Percentiles rank a stretch among this genome's conserved stretches.
Evolutionary conservation across 106 monocot species (phyloP).

Genomic region (Dioscorea zingiberensis): DNA sequence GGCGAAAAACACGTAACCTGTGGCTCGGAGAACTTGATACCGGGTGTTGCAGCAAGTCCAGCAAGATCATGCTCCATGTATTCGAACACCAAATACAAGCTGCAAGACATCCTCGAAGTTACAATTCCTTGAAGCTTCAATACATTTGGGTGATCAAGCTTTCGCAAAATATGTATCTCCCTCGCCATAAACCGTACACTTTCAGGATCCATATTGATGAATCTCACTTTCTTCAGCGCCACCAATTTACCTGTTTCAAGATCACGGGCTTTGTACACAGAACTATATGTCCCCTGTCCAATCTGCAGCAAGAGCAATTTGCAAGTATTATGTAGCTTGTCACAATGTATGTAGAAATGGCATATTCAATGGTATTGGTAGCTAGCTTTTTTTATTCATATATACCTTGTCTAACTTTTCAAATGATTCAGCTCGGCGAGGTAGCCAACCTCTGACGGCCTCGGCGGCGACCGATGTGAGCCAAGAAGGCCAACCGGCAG

Average conservation of each 20-base stretch:
- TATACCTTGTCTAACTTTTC: slow-evolving; percentile 55
- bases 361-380: too few species aligned
- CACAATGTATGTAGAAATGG: too few species aligned
- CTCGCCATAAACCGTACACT: slow-evolving; percentile 76
- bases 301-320: slow-evolving; percentile 40
- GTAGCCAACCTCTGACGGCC: slow-evolving; percentile 49
- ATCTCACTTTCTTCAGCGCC: slow-evolving; percentile 67
- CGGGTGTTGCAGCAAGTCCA: slow-evolving; percentile 58
- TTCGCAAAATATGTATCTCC: slow-evolving; percentile 62
- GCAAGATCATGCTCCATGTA: slow-evolving; percentile 80
- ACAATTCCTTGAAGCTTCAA: slow-evolving; percentile 64
- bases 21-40: slow-evolving; percentile 50
- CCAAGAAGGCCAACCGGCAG: slow-evolving; percentile 54
- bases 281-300: slow-evolving; percentile 77
- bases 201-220: slow-evolving; percentile 66
- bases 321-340: too few species aligned
- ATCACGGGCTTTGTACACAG: slow-evolving; percentile 66
- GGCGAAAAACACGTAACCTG: slow-evolving; percentile 28
- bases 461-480: slow-evolving; percentile 41
- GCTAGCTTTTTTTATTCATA: not conserved
- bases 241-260: slow-evolving; percentile 57
- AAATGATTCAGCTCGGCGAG: slow-evolving; percentile 50
- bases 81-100: slow-evolving; percentile 61
- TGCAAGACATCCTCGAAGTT: slow-evolving; percentile 51
- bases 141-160: slow-evolving; percentile 68